Conservation (phyloP, 2,329 filamentous ascomycete genomes). For the Thelonectria olida region DNA sequence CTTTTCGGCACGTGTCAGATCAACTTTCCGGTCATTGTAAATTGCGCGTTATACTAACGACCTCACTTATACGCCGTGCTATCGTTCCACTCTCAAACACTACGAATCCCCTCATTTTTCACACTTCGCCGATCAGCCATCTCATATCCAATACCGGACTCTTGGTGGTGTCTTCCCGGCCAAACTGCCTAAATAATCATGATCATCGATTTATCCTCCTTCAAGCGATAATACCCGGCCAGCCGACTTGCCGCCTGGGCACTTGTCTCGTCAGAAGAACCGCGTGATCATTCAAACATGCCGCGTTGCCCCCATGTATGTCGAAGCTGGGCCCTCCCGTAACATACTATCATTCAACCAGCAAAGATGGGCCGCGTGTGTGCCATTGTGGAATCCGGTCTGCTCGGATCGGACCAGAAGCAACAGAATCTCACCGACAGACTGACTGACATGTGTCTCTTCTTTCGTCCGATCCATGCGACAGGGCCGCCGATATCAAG, state of each 20-base stretch:
- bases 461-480: not conserved
- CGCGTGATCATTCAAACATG: slow-evolving; percentile 15
- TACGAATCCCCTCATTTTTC: not conserved
- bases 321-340: slow-evolving; percentile 1
- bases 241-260: not conserved
- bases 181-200: not conserved
- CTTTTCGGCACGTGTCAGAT: not conserved
- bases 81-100: not conserved
- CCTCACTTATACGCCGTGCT: not conserved
- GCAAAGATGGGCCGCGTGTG: not conserved
- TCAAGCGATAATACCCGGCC: slow-evolving; percentile 4
- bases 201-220: not conserved
- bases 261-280: not conserved
- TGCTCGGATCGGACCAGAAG: slow-evolving; percentile 6
- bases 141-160: not conserved
- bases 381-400: not conserved
- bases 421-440: not conserved
- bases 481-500: not conserved
- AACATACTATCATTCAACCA: not conserved
- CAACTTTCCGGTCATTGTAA: not conserved
- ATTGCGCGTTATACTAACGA: not conserved
- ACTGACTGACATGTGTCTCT: not conserved
- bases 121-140: not conserved
- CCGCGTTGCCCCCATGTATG: slow-evolving; percentile 10
- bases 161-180: not conserved